Conservation (phyloP, 148 eudicot genomes). For the Hydrangea macrophylla region DNA sequence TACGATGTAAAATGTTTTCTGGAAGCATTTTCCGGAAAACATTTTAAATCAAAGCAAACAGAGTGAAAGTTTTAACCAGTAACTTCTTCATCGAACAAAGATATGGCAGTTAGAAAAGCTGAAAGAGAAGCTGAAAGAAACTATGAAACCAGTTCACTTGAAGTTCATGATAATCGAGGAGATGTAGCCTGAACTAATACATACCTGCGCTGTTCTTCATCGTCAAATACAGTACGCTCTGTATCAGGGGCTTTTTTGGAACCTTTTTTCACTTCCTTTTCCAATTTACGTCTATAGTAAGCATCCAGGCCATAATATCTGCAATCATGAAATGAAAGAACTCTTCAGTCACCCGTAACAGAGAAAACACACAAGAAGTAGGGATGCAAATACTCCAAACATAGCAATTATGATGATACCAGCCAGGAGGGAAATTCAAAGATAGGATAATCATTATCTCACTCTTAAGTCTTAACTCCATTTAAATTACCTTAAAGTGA, state of each 20-base stretch:
- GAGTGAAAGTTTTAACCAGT: too few species aligned
- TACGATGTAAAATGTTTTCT: too few species aligned
- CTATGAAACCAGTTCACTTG: neutral
- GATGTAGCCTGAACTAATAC: conserved; percentile 11
- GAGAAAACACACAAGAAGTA: neutral
- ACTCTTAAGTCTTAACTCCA: neutral
- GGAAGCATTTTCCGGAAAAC: too few species aligned
- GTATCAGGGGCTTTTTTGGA: conserved; percentile 36
- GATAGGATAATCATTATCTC: neutral
- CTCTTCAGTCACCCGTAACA: neutral
- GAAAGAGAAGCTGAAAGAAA: neutral
- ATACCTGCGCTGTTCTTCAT: conserved; percentile 94
- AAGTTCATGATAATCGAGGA: neutral
- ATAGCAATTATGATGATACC: neutral
- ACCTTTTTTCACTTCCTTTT: conserved; percentile 70
- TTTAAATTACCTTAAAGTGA: neutral
- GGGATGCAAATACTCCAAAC: neutral
- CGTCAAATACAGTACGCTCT: conserved; percentile 77
- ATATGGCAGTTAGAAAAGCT: too few species aligned
- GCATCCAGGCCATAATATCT: conserved; percentile 90
- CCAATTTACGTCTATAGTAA: conserved; percentile 60
- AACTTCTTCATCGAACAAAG: too few species aligned
- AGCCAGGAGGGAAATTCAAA: neutral
- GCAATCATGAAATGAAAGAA: conserved; percentile 28
- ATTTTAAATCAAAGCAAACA: too few species aligned